Base-by-base conservation (phyloP, 306 rosid species). In the Cucurbita pepo region DNA sequence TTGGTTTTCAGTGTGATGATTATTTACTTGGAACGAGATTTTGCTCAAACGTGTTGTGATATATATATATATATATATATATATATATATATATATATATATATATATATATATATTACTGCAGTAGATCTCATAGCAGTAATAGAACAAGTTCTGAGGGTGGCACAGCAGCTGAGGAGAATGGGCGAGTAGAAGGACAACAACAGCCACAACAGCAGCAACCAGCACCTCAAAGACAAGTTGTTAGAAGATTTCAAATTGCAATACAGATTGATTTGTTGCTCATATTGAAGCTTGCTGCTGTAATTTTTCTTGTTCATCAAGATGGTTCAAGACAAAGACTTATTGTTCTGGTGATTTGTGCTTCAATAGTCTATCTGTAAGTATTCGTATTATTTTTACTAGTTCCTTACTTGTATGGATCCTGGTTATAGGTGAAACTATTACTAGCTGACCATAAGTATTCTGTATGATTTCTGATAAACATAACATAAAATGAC, bases 261-360 rank as follows among this genome's bases (percentile, higher is more conserved):
- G 95, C 94, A 36, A 83, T 94, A 83, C 99, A 88, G 85, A 87
- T 94, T 74, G 99, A 94, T 84, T 80, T 89, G 80, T 71, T 91
- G 73, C 97, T 94, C 59, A 91, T 94, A 80, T 38, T 91, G 78
- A 94, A 94, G 87, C 95, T 94, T 79, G 97, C 97, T 62, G 96
- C 97, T 72, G 96, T 94, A 57, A 86, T 94, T 76, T 89, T 88
- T 81, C 79, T 94, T 81, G 91, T 94, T 86, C 88, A 91, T 81
- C 99, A 94, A 91, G 97, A 94, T 80, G 99, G 97, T 60, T 94
- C 99, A 22, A 86, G 91, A 77, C 97, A 94, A 80, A 89, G 96
- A 90, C 94, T 91, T 76, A 37, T 77, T 79, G 83, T 86, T 64
- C 97, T 94, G 12, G 92, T 94, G 80, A 80, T 94, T 25, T 88